Percentiles rank a stretch among this genome's conserved stretches.
These are phyloP conservation scores for Globisporangium ultimum DNA, from an alignment of 352 stramenopile genomes.

Conservation along the genomic window DNA sequence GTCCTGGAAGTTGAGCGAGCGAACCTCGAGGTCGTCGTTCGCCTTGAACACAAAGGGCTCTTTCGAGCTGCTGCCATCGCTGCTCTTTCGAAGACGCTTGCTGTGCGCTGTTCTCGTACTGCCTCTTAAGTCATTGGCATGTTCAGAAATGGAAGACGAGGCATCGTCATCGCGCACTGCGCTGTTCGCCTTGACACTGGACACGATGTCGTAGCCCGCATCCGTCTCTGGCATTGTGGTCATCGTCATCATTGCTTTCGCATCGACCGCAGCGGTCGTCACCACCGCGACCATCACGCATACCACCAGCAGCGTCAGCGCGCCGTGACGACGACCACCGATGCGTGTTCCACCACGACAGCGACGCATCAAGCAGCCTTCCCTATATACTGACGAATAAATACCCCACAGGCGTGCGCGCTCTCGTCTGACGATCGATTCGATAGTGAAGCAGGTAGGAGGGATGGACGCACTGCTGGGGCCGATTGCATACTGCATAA, in stretches of 20 bases:
- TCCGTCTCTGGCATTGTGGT: too few species aligned
- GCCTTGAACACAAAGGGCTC: not conserved
- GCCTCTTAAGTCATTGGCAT: not conserved
- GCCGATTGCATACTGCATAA: too few species aligned
- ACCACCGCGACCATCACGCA: not conserved
- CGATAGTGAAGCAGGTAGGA: too few species aligned
- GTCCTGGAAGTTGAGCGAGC: slow-evolving; percentile 1
- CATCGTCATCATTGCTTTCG: slow-evolving; percentile 1
- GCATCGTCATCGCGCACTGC: not conserved
- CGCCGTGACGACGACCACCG: slow-evolving; percentile 2
- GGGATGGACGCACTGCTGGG: too few species aligned
- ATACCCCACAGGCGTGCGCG: too few species aligned
- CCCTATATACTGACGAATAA: not conserved
- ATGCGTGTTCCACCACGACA: not conserved
- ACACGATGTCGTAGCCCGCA: not conserved
- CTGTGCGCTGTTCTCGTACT: not conserved
- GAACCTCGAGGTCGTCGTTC: not conserved
- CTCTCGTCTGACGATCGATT: too few species aligned
- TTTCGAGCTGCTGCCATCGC: not conserved
- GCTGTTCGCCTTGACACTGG: slow-evolving; percentile 6
- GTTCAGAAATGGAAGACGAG: not conserved
- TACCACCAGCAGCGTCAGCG: not conserved
- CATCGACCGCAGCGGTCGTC: not conserved
- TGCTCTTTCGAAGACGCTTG: not conserved
- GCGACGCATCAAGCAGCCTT: not conserved